A percentile compares a stretch with the other conserved stretches of the same genome.
phyloP scores from a whole-genome alignment of 495 filamentous ascomycete species.

The Penicillium egyptiacum region DNA sequence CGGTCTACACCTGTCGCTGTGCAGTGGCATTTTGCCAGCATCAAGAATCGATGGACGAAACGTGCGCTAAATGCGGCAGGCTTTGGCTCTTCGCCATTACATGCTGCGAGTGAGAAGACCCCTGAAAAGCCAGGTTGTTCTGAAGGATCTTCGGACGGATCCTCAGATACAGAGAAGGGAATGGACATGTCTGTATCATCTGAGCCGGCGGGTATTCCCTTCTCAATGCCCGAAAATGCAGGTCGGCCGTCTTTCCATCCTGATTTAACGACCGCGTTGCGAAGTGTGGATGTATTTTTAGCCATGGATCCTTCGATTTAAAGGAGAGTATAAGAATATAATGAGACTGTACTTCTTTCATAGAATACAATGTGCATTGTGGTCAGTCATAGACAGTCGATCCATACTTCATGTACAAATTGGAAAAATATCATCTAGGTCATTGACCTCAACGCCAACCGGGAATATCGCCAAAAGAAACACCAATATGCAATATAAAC shows the following conservation, averaged over 20 bases:
- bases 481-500: slow-evolving; percentile 1
- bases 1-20: slow-evolving; percentile 77
- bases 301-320: background rate
- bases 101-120: slow-evolving; percentile 48
- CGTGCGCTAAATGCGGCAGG: slow-evolving; percentile 82
- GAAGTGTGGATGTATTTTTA: slow-evolving; percentile 54
- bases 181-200: background rate
- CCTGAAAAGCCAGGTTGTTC: background rate
- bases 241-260: slow-evolving; percentile 87
- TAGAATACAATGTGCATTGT: background rate
- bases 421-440: background rate
- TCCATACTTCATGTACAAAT: background rate
- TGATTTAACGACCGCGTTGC: slow-evolving; percentile 83
- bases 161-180: slow-evolving; percentile 56
- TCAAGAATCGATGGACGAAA: slow-evolving; percentile 95
- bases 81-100: slow-evolving; percentile 66
- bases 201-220: background rate
- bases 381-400: background rate
- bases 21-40: slow-evolving; percentile 90
- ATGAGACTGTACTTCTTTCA: no score
- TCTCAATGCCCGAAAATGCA: slow-evolving; percentile 49
- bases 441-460: slow-evolving; percentile 7
- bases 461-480: slow-evolving; percentile 2
- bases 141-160: slow-evolving; percentile 48
- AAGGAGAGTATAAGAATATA: background rate